Percentiles rank a stretch among this genome's conserved stretches.
phyloP scores from a whole-genome alignment of 352 stramenopile species.

The Aphanomyces invadans region DNA sequence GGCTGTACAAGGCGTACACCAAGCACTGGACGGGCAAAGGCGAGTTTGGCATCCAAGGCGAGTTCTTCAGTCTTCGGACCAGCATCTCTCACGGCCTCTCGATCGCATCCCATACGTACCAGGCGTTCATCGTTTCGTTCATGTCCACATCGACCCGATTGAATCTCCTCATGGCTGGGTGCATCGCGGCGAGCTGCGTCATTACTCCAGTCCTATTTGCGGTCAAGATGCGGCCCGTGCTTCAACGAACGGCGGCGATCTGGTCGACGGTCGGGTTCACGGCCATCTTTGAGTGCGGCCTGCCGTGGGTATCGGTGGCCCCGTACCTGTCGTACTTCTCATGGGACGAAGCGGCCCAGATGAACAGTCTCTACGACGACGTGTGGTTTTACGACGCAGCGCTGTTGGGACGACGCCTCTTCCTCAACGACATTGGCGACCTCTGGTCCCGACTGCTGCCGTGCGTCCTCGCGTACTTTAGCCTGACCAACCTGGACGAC shows the following conservation, averaged over 20 bases:
- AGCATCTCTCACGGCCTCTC: background rate
- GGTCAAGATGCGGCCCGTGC: background rate
- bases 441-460: background rate
- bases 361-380: background rate
- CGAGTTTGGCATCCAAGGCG: background rate
- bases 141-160: background rate
- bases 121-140: background rate
- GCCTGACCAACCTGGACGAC: background rate
- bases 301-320: background rate
- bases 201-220: background rate
- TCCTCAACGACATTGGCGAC: background rate
- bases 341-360: background rate
- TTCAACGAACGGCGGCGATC: background rate
- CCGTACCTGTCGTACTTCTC: slow-evolving; percentile 4
- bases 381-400: slow-evolving; percentile 17
- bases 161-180: background rate
- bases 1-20: background rate
- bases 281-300: background rate
- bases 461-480: background rate
- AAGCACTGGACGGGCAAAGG: background rate
- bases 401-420: background rate
- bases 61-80: background rate
- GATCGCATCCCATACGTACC: background rate
- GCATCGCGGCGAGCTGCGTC: background rate
- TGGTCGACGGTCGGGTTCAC: background rate